phyloP scores from a whole-genome alignment of 176 grass and related monocot species.

The Areca catechu region DNA sequence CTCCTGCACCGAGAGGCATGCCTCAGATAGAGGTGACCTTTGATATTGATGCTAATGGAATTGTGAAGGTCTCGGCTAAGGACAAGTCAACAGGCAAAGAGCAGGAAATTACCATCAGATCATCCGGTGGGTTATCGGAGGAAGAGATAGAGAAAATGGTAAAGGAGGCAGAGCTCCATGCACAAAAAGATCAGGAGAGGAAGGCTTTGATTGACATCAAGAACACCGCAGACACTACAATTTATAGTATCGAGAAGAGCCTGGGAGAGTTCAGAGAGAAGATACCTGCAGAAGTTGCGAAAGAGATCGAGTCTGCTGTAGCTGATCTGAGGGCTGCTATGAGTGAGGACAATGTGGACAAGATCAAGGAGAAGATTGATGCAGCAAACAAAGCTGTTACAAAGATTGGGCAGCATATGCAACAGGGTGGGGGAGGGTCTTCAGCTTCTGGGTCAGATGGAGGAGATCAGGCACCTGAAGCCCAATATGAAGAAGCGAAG shows the following conservation, averaged over 20 bases:
- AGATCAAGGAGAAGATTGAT: conserved; percentile 13
- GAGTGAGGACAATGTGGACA: background rate
- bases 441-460: conserved; percentile 2
- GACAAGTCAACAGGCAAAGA: conserved; percentile 8
- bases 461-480: conserved; percentile 8
- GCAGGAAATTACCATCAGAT: conserved; percentile 12
- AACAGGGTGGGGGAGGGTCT: background rate
- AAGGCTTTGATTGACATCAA: too few relatives aligned
- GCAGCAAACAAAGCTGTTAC: conserved; percentile 11
- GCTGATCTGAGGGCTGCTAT: conserved; percentile 7
- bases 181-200: too few relatives aligned
- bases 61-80: conserved; percentile 8
- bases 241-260: conserved; percentile 17
- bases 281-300: conserved; percentile 7
- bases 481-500: conserved; percentile 6
- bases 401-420: conserved; percentile 14
- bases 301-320: conserved; percentile 2
- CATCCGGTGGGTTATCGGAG: conserved; percentile 2
- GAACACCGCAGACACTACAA: background rate
- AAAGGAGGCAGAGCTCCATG: too few relatives aligned
- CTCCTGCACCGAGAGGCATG: conserved; percentile 11
- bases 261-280: conserved; percentile 7
- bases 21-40: conserved; percentile 16
- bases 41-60: conserved; percentile 12
- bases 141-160: conserved; percentile 8